Evolutionary conservation across 441 rosid genomes (phyloP).

Genomic region (Cnidoscolus chayamansa): DNA sequence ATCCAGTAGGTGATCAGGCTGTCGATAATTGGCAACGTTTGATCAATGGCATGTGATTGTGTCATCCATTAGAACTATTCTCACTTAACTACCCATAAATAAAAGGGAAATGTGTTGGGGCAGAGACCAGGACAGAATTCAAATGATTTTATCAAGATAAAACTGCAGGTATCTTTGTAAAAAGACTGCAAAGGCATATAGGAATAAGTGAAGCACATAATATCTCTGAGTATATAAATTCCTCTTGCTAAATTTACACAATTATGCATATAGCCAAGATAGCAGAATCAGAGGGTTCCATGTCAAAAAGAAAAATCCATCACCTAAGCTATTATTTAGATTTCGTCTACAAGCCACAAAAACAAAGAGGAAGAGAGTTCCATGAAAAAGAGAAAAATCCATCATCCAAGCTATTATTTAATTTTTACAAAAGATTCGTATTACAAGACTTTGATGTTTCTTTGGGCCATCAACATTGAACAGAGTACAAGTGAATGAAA

Average conservation of each 20-base stretch:
- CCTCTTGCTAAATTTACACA: background rate
- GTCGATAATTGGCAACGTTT: conserved; percentile 23
- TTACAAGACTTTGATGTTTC: background rate
- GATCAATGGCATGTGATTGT: conserved; percentile 14
- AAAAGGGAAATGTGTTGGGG: background rate
- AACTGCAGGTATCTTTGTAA: background rate
- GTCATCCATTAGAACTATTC: background rate
- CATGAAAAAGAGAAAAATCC: background rate
- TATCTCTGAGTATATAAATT: too few species aligned
- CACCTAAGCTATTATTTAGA: too few species aligned
- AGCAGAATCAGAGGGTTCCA: background rate
- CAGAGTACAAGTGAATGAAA: background rate
- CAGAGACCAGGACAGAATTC: background rate
- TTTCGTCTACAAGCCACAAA: background rate
- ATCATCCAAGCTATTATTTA: background rate
- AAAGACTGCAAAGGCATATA: background rate
- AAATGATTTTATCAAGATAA: background rate
- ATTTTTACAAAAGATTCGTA: background rate
- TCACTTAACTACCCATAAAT: background rate
- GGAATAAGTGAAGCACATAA: background rate
- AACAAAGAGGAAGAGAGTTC: background rate
- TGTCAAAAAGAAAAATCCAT: too few species aligned
- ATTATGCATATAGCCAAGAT: background rate
- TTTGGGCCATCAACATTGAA: background rate
- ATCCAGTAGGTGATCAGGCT: conserved; percentile 90